Evolutionary conservation across 345 rosid genomes (phyloP), one percentile per base, ranked within the genome.

Genomic region (Arabidopsis arenosa): DNA sequence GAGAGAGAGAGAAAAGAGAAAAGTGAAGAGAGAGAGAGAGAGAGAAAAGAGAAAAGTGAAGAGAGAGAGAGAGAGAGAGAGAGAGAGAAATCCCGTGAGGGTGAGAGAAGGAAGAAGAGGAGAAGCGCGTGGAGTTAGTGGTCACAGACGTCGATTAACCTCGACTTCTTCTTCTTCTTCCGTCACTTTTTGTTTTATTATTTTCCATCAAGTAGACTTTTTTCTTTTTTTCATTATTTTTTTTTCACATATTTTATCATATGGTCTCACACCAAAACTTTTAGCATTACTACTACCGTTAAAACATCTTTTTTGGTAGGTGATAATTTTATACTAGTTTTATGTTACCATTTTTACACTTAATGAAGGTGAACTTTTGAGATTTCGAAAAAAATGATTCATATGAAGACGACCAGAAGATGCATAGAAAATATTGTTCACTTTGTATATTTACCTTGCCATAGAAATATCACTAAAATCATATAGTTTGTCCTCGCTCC

Each of bases 101-200:
- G 68, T 26, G 37, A 33, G 18, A 41, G 55, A 48, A 70, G 64
- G 11, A 64, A 55, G 66, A 45, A 63, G 41, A 71, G 21, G 58
- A 33, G 51, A 72, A 35, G 77, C 81, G 63, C 81, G 81, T 78
- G 81, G 72, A 28, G 32, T 28, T 10, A 15, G 69, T 52, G 57
- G 37, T 66, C 68, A 57, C 67, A 72, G 73, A 66, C 73, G 73
- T 78, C 58, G 68, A 70, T 64, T 54, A 48, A 68, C 63, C 62
- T 75, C 54, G 8, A 60, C 51, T 23, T 23, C 26, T 23, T 23
- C 26, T 62, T 39, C 68, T 67, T 57, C 61, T 18, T 41, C 13
- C 61, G 6, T 75, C 75, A 61, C 51, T 76, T 45, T 9, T 2
- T 17, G 12, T 18, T 51, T 12, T 51, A 11, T 33, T 30, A 3